Evolutionary conservation across 768 basidiomycete genomes (phyloP), one percentile per base, ranked within the genome.

Genomic region (Rhodosporidiobolus sp.): DNA sequence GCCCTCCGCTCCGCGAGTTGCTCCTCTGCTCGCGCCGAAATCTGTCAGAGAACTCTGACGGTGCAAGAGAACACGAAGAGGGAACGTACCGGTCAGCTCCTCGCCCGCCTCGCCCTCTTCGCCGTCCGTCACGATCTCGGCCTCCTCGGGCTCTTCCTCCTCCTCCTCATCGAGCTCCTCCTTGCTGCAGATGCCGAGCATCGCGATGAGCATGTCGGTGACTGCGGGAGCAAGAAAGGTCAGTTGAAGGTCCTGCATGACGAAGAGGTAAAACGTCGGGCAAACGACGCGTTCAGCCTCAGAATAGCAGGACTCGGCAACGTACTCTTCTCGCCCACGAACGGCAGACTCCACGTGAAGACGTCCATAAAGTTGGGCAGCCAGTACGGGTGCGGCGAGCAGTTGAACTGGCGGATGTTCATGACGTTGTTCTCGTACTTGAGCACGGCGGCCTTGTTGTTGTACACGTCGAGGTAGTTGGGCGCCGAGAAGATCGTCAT

Each of bases 401-500:
- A 93, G 82, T 97, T 96, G 84, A 96, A 98, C 80, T 98, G 95
- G 56, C 94, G 87, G 78, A 97, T 97, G 82, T 96, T 97, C 88
- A 97, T 91, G 65, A 80, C 94, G 79, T 99, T 99, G 81, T 91
- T 93, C 83, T 98, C 96, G 79, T 98, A 98, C 83, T 98, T 98
- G 79, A 99, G 87, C 30, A 99, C 94, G 0, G 96, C 96, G 3
- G 94, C 96, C 83, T 98, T 98, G 84, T 99, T 99, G 82, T 95
- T 93, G 83, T 98, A 98, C 28, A 98, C 92, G 79, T 98, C 96
- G 69, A 98, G 89, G 80, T 97, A 97, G 80, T 97, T 94, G 53
- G 96, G 96, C 14, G 94, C 94, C 24, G 92, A 94, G 83, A 99
- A 99, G 79, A 99, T 94, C n/a, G 95, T 98, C 94, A 99, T 98